Conservation (phyloP, 2,329 filamentous ascomycete species). For the Aspergillus neotritici region DNA sequence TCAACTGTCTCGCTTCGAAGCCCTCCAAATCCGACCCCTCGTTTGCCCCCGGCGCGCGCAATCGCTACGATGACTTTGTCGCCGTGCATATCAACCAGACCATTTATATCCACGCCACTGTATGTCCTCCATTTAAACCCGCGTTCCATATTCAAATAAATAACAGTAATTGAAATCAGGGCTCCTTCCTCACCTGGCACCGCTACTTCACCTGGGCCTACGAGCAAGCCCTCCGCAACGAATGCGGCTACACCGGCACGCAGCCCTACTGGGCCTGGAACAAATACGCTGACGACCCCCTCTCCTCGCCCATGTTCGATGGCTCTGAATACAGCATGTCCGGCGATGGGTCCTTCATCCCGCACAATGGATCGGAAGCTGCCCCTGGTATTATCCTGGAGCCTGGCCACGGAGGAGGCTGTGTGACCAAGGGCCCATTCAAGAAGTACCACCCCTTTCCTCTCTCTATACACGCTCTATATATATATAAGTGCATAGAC, state of each 20-base stretch:
- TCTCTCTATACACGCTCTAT: too few species aligned
- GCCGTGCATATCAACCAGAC: constrained; percentile 48
- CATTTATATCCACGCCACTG: constrained; percentile 37
- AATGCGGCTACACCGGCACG: constrained; percentile 42
- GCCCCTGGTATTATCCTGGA: constrained; percentile 36
- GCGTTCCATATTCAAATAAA: background rate
- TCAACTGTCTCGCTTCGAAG: background rate
- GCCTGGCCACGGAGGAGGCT: constrained; percentile 30
- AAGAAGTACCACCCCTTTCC: too few species aligned
- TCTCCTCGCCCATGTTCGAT: constrained; percentile 30
- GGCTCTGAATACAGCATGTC: constrained; percentile 38
- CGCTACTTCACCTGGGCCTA: constrained; percentile 40
- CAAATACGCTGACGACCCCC: constrained; percentile 27
- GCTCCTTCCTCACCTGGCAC: constrained; percentile 42
- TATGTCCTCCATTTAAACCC: constrained; percentile 6
- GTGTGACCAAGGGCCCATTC: constrained; percentile 25
- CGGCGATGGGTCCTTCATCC: constrained; percentile 40
- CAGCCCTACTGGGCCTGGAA: constrained; percentile 42
- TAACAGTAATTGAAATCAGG: constrained; percentile 2
- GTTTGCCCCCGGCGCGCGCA: constrained; percentile 40
- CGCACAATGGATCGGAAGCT: constrained; percentile 17
- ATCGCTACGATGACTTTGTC: constrained; percentile 49
- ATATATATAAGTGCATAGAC: too few species aligned
- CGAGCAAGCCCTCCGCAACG: constrained; percentile 39
- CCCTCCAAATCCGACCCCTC: constrained; percentile 12